phyloP scores from a whole-genome alignment of 164 flowering plant genomes.

The Vitis rotundifolia region DNA sequence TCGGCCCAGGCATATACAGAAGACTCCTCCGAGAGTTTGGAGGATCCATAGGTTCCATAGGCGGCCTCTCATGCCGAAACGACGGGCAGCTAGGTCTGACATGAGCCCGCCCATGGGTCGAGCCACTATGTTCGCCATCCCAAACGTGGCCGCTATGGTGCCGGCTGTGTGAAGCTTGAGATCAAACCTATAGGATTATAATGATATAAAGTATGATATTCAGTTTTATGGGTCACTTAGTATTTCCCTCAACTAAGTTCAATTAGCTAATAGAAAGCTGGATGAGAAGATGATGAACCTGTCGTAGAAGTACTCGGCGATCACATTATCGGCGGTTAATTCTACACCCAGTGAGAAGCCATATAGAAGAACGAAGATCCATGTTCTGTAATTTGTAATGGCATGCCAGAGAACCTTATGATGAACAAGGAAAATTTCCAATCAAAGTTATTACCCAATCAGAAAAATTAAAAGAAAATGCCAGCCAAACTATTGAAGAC shows the following conservation, averaged over 20 bases:
- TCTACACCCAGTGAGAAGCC: slow-evolving; percentile 35
- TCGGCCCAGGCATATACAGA: slow-evolving; percentile 23
- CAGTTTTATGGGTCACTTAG: too few relatives aligned
- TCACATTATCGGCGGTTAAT: slow-evolving; percentile 32
- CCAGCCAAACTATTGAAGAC: too few relatives aligned
- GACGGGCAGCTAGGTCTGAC: slow-evolving; percentile 13
- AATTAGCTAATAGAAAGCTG: not conserved
- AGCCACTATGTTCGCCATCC: slow-evolving; percentile 21
- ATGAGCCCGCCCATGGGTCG: slow-evolving; percentile 18
- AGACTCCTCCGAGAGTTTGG: slow-evolving; percentile 25
- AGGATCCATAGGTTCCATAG: slow-evolving; percentile 25
- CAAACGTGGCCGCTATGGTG: slow-evolving; percentile 24
- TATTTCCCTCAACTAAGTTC: too few relatives aligned
- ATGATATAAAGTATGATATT: too few relatives aligned
- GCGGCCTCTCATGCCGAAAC: slow-evolving; percentile 23
- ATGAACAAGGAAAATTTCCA: not conserved
- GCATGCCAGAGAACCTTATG: slow-evolving; percentile 29
- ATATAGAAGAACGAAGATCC: slow-evolving; percentile 35
- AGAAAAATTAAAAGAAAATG: too few relatives aligned
- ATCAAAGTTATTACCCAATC: too few relatives aligned
- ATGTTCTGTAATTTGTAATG: slow-evolving; percentile 37
- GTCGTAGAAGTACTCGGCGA: slow-evolving; percentile 37
- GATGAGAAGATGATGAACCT: slow-evolving; percentile 12
- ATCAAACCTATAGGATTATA: slow-evolving; percentile 9
- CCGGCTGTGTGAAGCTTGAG: slow-evolving; percentile 25